phyloP scores from a whole-genome alignment of 805 yeast genomes.

The Zygosaccharomyces gambellarensis region DNA sequence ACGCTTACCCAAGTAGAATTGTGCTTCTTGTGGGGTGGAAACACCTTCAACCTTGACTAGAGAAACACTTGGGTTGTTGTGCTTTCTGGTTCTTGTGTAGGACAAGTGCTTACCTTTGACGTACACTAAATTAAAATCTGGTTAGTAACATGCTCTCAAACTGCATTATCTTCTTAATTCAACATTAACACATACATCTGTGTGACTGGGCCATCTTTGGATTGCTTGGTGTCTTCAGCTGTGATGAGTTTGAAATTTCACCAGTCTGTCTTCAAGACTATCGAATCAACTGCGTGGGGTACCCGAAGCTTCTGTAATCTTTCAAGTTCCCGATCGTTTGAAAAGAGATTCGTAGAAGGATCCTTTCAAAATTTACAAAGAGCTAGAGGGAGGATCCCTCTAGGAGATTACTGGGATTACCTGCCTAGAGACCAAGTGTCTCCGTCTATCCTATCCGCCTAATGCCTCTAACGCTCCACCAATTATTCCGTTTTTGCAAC shows the following conservation, averaged over 20 bases:
- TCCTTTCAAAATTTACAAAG: neutral
- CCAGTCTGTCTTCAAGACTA: neutral
- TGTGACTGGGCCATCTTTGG: conserved; percentile 89
- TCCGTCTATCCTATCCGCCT: neutral
- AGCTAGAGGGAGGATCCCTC: neutral
- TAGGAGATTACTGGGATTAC: neutral
- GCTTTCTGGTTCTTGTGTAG: conserved; percentile 99
- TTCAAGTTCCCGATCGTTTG: neutral
- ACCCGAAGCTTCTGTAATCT: neutral
- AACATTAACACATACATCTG: conserved; percentile 70
- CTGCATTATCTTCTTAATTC: neutral
- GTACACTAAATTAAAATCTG: conserved; percentile 61
- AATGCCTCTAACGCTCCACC: neutral
- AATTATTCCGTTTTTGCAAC: neutral
- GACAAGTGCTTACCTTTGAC: conserved; percentile 99
- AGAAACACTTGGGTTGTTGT: conserved; percentile 96
- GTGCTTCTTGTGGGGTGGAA: conserved; percentile 84
- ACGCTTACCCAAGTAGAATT: conserved; percentile 99
- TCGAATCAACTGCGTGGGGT: conserved; percentile 2
- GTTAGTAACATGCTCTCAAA: conserved; percentile 15
- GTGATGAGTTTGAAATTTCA: conserved; percentile 4
- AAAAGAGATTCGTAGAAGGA: neutral
- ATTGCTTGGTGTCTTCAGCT: conserved; percentile 13
- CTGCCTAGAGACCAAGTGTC: neutral
- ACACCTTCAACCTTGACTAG: conserved; percentile 98